Base-by-base conservation (phyloP, 805 yeast species). In the Torulaspora indica region DNA sequence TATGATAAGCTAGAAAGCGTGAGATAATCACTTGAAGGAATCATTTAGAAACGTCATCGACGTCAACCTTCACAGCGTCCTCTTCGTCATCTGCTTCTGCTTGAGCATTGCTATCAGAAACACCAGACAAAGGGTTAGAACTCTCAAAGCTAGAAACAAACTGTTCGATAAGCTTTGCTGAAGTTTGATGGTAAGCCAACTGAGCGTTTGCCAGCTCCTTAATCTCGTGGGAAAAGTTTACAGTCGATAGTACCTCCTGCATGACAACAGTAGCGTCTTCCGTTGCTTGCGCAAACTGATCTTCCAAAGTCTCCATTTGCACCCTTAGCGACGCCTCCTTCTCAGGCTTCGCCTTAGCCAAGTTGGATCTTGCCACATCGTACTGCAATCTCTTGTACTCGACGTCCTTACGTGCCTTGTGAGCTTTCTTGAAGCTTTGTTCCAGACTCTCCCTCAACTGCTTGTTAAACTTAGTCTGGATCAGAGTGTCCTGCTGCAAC, bases 271-370 rank as follows among this genome's bases (percentile, higher is more conserved):
- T 87, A 31, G 95, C 93, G 58, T 84, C 93, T 68, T 87, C 95
- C 28, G 88, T 88, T 18, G 90, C 83, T 54, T 85, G 86, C 37
- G 93, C 95, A 64, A 87, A 87, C 58, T 84, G 90, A 58, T 87
- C 96, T 69, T 87, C 96, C 40, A 87, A 80, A 49, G 81, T 77
- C 66, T 87, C 95, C 76, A 87, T 81, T 51, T 79, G 77, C 39
- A 81, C 84, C 57, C 90, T 74, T 48, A 83, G 75, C 39, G 80
- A 80, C 13, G 90, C 87, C 60, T 82, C 83, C 66, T 80, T 80
- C 54, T 77, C 82, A 17, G 84, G 82, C 52, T 60, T 66, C 27
- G 79, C 79, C 38, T 64, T 73, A 25, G 72, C 71, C 44, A 72
- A 49, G 28, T 71, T 68, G 15, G 80, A 66, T 69, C 93, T 76